Percentiles rank a stretch among this genome's conserved stretches.
Evolutionary conservation across 352 stramenopile species (phyloP).

Genomic region (Phytophthora constricta): DNA sequence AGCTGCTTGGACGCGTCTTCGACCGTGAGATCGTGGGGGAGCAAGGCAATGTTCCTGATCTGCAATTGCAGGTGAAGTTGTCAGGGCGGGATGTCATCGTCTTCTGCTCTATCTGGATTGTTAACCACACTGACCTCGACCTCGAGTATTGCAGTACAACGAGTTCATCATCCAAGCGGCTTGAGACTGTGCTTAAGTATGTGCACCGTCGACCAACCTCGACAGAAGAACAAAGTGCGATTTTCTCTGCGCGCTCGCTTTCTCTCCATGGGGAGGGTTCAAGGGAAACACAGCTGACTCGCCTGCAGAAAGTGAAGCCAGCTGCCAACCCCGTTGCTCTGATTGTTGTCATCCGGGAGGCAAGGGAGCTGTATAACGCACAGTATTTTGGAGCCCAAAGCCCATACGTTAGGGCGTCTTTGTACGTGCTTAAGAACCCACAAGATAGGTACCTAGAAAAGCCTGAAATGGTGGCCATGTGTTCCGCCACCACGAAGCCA

Average conservation of each 20-base stretch:
- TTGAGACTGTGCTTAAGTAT: constrained; percentile 80
- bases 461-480: constrained; percentile 80
- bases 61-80: constrained; percentile 87
- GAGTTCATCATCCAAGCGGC: constrained; percentile 71
- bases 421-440: constrained; percentile 85
- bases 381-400: constrained; percentile 89
- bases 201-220: constrained; percentile 61
- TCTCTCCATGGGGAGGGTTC: constrained; percentile 61
- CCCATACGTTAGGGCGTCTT: constrained; percentile 81
- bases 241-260: constrained; percentile 69
- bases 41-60: constrained; percentile 78
- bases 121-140: constrained; percentile 87
- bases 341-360: constrained; percentile 84
- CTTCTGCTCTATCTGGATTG: constrained; percentile 89
- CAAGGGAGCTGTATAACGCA: constrained; percentile 81
- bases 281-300: constrained; percentile 61
- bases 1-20: constrained; percentile 75
- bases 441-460: constrained; percentile 82
- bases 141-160: constrained; percentile 88
- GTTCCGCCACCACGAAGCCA: constrained; percentile 79
- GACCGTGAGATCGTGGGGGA: constrained; percentile 70
- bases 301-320: constrained; percentile 79
- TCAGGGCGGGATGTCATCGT: constrained; percentile 82
- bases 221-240: constrained; percentile 56
- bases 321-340: constrained; percentile 81